These are phyloP conservation scores for Neolecta irregularis DNA, from an alignment of 1,139 yeast genomes.

Conservation along the genomic window DNA sequence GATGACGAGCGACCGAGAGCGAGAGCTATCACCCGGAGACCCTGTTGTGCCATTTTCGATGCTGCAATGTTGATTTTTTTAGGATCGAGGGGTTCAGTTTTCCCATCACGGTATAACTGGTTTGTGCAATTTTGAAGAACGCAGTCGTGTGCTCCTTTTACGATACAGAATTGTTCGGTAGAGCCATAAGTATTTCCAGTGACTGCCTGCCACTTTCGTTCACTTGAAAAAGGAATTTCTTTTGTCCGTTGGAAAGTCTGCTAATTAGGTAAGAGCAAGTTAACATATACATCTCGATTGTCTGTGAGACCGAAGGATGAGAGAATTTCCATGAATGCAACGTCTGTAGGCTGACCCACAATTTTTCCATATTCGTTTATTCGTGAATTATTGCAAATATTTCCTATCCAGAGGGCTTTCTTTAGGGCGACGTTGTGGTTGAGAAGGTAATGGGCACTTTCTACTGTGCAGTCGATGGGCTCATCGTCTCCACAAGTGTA, in stretches of 20 bases:
- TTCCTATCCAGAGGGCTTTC: conserved; percentile 51
- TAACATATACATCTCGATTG: conserved; percentile 31
- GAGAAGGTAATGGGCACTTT: not conserved
- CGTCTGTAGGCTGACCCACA: conserved; percentile 88
- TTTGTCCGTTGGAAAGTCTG: conserved; percentile 31
- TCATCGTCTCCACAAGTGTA: conserved; percentile 47
- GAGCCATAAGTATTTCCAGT: conserved; percentile 43
- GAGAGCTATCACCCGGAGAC: conserved; percentile 71
- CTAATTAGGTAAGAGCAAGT: conserved; percentile 23
- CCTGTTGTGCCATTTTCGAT: conserved; percentile 56
- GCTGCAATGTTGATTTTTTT: conserved; percentile 40
- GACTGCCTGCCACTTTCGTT: conserved; percentile 81
- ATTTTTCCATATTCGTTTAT: conserved; percentile 35
- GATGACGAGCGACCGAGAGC: conserved; percentile 27
- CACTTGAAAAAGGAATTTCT: conserved; percentile 76
- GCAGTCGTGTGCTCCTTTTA: conserved; percentile 80
- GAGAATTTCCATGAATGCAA: conserved; percentile 67
- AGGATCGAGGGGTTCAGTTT: conserved; percentile 36
- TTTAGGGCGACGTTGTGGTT: conserved; percentile 7
- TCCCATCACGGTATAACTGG: conserved; percentile 46
- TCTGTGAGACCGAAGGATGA: conserved; percentile 60
- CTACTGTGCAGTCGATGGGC: not conserved
- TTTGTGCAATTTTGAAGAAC: conserved; percentile 47
- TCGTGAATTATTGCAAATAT: conserved; percentile 62
- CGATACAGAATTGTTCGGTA: conserved; percentile 34